Base-by-base conservation (phyloP, 139 green algal species). In the Choricystis sp. region DNA sequence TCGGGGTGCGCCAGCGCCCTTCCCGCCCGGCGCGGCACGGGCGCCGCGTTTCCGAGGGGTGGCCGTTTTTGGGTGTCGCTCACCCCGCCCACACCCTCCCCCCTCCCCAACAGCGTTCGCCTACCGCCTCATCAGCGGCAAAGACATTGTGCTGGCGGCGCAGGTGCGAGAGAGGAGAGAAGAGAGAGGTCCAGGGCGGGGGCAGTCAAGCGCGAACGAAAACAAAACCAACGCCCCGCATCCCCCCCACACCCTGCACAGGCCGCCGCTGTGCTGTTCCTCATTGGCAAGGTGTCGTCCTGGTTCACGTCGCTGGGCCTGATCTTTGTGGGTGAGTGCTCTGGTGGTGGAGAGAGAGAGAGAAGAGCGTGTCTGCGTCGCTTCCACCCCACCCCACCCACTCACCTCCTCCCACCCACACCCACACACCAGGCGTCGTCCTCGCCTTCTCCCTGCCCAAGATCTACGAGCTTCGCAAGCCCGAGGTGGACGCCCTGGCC, bases 401-500 rank as follows among this genome's bases (percentile, higher is more conserved):
- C n/a, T n/a, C n/a, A n/a, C n/a, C n/a, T n/a, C n/a, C n/a, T n/a
- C n/a, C n/a, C n/a, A n/a, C n/a, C n/a, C n/a, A n/a, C n/a, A n/a
- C 3, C 23, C 28, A 22, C 2, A 26, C 19, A 0, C 3, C 52
- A 74, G 72, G 70, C 27, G 64, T 74, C 56, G 23, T 74, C 23
- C 58, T 78, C 4, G 60, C 69, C 2, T 77, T 74, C 56, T 62
- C 48, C n/a, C 23, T 62, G 55, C 72, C 72, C 26, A 77, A 77
- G 67, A 26, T 66, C 23, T 77, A 78, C 29, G 72, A 78, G 72
- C 59, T 74, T 40, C 71, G 58, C 49, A 78, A 78, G 72, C 60
- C 70, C 14, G 64, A 78, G 56, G 66, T 78, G 56, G 72, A 78
- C 61, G 48, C 60, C 30, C 30, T 40, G 19, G 5, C 65, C 25